These are phyloP conservation scores for Litsea cubeba DNA, from an alignment of 164 flowering plant genomes.

Conservation along the genomic window DNA sequence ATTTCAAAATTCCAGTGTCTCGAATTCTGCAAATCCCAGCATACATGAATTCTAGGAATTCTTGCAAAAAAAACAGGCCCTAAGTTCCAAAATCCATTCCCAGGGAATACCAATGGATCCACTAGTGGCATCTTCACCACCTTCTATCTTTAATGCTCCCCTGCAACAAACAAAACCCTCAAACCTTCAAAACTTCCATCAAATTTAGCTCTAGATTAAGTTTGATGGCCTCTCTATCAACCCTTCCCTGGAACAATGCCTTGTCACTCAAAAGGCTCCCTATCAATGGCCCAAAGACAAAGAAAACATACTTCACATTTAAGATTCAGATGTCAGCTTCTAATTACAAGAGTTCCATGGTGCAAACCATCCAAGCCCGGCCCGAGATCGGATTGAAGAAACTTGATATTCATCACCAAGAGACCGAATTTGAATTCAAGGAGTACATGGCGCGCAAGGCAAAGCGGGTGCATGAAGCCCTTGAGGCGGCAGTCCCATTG, in stretches of 20 bases:
- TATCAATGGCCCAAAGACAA: not conserved
- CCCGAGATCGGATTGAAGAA: not conserved
- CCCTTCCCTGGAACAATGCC: not conserved
- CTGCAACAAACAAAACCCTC: too few relatives aligned
- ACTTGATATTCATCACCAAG: not conserved
- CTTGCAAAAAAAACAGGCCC: too few relatives aligned
- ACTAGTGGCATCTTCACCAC: too few relatives aligned
- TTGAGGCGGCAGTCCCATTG: constrained; percentile 41
- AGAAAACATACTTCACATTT: not conserved
- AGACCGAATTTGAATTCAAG: constrained; percentile 38
- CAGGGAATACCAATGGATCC: too few relatives aligned
- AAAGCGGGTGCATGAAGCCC: constrained; percentile 39
- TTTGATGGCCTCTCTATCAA: not conserved
- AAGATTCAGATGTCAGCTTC: not conserved
- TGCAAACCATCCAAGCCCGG: not conserved
- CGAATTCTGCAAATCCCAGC: too few relatives aligned
- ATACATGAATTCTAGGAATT: too few relatives aligned
- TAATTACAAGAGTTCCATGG: not conserved
- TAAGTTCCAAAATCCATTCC: too few relatives aligned
- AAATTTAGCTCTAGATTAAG: not conserved
- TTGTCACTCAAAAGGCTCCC: not conserved
- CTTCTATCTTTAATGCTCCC: too few relatives aligned
- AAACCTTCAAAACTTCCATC: too few relatives aligned
- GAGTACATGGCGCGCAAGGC: constrained; percentile 40
- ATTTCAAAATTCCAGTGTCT: too few relatives aligned